Evolutionary conservation across 2,329 filamentous ascomycete genomes (phyloP), one percentile per base, ranked within the genome.

Genomic region (Talaromyces sp.): DNA sequence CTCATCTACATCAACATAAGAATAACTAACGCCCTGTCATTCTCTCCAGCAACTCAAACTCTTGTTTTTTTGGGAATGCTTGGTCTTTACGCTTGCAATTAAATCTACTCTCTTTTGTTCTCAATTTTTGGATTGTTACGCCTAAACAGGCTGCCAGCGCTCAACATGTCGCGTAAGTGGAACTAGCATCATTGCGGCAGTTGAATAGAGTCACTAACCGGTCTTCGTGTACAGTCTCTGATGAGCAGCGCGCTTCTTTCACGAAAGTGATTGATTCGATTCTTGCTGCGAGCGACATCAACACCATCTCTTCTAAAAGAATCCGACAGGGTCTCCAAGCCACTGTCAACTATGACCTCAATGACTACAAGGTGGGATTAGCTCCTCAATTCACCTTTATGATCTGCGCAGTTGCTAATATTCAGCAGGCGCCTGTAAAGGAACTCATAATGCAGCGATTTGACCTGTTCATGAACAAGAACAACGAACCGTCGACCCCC

Each of bases 381-480:
- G 72, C 19, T 41, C 14, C 19, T 13, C 8, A n/a, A 50, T 68
- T 58, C 47, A 43, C 11, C 65, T 41, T 50, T 62, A 27, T 61
- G n/a, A 52, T 16, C 57, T 57, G 45, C 10, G 27, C 27, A 5
- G 6, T 63, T 35, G n/a, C 65, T 67, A 65, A 54, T 66, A 56
- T 39, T 11, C 47, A 50, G 31, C 62, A 92, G 90, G 81, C 84
- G 73, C 86, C 87, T 14, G 89, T 92, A 76, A 91, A 91, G 74
- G 81, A 81, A 60, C 82, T 93, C 58, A 92, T 93, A 63, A 88
- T 90, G 78, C 83, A 86, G 69, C 87, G 90, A 19, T 93, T 93
- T 75, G 90, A 93, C 72, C 85, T 88, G 64, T 85, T 89, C 59
- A 82, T 84, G 33, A 77, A 79, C 48, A 77, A 77, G 47, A 79